Evolutionary conservation across 441 rosid species (phyloP).

Genomic region (Aleurites moluccanus): DNA sequence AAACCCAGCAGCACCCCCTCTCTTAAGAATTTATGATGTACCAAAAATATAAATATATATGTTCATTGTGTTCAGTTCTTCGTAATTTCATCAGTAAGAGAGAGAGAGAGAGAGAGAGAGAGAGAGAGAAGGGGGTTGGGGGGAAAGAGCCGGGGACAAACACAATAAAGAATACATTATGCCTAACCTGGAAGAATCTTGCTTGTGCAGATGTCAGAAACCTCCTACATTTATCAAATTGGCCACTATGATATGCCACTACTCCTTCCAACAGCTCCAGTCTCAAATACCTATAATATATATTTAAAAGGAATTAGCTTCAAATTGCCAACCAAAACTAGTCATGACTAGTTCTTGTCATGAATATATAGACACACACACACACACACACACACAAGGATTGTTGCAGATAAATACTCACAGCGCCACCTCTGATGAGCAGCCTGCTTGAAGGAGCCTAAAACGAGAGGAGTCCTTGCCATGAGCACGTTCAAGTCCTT

Average conservation of each 20-base stretch:
- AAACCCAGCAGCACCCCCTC: not conserved
- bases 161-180: not conserved
- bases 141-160: not conserved
- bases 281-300: constrained; percentile 59
- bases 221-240: constrained; percentile 53
- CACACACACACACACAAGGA: not conserved
- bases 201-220: constrained; percentile 68
- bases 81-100: not conserved
- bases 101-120: not conserved
- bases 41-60: not conserved
- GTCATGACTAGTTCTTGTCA: constrained; percentile 1
- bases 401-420: constrained; percentile 36
- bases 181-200: constrained; percentile 63
- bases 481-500: constrained; percentile 80
- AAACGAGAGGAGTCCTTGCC: constrained; percentile 85
- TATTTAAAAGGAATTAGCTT: constrained; percentile 17
- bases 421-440: constrained; percentile 74
- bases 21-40: not conserved
- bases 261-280: constrained; percentile 91
- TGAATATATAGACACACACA: not conserved
- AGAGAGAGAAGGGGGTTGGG: not conserved
- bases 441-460: constrained; percentile 76
- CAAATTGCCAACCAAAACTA: constrained; percentile 16
- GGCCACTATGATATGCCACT: constrained; percentile 85
- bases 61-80: not conserved